phyloP scores from a whole-genome alignment of 169 alveolate species.

The Babesia bovis region DNA sequence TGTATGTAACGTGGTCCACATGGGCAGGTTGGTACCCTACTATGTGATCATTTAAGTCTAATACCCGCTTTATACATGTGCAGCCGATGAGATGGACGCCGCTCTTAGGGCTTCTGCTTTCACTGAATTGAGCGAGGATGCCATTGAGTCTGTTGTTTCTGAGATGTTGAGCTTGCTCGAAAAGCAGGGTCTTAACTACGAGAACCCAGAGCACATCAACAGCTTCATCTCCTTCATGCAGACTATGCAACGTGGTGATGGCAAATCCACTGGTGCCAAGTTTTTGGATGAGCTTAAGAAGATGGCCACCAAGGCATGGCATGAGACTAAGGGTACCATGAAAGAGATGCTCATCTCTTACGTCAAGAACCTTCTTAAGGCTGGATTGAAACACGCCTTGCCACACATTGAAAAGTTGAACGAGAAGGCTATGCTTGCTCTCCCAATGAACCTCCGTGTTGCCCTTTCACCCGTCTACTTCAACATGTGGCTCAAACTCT shows the following conservation, averaged over 20 bases:
- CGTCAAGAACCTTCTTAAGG: slow-evolving; percentile 13
- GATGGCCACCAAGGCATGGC: slow-evolving; percentile 37
- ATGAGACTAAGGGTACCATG: slow-evolving; percentile 24
- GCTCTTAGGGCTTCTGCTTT: slow-evolving; percentile 17
- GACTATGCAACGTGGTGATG: not conserved
- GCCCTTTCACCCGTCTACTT: slow-evolving; percentile 56
- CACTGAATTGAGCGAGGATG: slow-evolving; percentile 41
- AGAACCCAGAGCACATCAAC: slow-evolving; percentile 34
- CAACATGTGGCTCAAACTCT: slow-evolving; percentile 53
- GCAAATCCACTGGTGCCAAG: not conserved
- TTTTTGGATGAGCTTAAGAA: slow-evolving; percentile 25
- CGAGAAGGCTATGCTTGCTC: slow-evolving; percentile 43
- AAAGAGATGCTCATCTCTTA: not conserved
- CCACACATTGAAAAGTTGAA: slow-evolving; percentile 46
- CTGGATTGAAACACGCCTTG: slow-evolving; percentile 41
- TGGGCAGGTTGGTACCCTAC: too few species aligned
- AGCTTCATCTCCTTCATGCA: slow-evolving; percentile 28
- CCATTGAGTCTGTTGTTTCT: slow-evolving; percentile 44
- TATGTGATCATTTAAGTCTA: too few species aligned
- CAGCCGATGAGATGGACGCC: slow-evolving; percentile 5
- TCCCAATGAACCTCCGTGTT: slow-evolving; percentile 48
- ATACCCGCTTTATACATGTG: too few species aligned
- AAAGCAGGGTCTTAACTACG: slow-evolving; percentile 28
- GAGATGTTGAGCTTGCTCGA: slow-evolving; percentile 30
- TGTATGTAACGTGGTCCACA: too few species aligned